Base-by-base conservation (phyloP, 192 early-diverging fungal species). In the Coemansia sp. region DNA sequence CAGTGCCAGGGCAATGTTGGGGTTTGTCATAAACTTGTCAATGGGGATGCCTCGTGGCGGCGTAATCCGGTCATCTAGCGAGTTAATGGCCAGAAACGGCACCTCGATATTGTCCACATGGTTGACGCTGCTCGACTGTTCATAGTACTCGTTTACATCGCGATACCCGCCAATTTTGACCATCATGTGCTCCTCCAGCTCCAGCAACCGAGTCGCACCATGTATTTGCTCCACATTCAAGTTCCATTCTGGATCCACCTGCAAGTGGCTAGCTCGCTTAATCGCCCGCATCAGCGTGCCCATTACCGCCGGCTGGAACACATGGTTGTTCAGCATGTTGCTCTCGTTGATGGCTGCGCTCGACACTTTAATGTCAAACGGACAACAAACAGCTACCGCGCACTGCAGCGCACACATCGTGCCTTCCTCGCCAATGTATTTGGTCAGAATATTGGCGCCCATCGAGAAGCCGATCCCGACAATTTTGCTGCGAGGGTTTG, bases 371-470 rank as follows among this genome's bases (percentile, higher is more conserved):
- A 96, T 83, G 69, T 96, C 93, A 69, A 86, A 95, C 12, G 94
- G 96, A 64, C 94, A 95, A 39, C 85, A 88, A 17, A 98, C 84
- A 2, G 88, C 86, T 29, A 91, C 88, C 15, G 85, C 89, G 10
- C 84, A 90, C 11, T 86, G 58, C 32, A 98, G 84, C 35, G 86
- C 83, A 43, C 87, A 92, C 4, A 78, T 64, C 19, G 83, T 71
- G 10, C 87, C 87, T 41, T 87, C 88, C 61, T 96, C 91, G 9
- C 93, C 93, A 27, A 94, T 82, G 59, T 88, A 92, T 79, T 93
- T 95, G 49, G 90, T 88, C 53, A 98, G 64, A 24, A 98, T 89
- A 63, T 97, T 98, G 22, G 93, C 86, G 11, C 96, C 96, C 65
- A 98, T 83, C 27, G 90, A 93, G 65, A 94, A 98, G 2, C 96